A percentile compares a stretch with the other conserved stretches of the same genome.
These are phyloP conservation scores for Zea mays DNA, from an alignment of 176 grass and related monocot genomes.

Conservation along the genomic window Zm-B73-REFERENCE-NAM-5.0 NC_050100.1:180990501-180991000, in stretches of 20 bases:
- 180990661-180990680: conserved; percentile 37
- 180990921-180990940: background rate
- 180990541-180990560: conserved; percentile 36
- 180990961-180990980: background rate
- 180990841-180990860: background rate
- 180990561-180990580: conserved; percentile 36
- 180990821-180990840: background rate
- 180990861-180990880: background rate
- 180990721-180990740: conserved; percentile 18
- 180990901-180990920: background rate
- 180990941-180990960: background rate
- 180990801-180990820: background rate
- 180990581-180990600: conserved; percentile 37
- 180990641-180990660: conserved; percentile 44
- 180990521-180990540: conserved; percentile 45
- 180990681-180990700: conserved; percentile 19
- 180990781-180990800: conserved; percentile 25
- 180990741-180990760: conserved; percentile 22
- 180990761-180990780: conserved; percentile 22
- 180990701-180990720: background rate
- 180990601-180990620: conserved; percentile 43
- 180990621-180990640: conserved; percentile 34
- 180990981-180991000: background rate
- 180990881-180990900: background rate
- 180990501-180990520: conserved; percentile 42